Conservation (phyloP, 23 red algal genomes). For the Gracilaria caudata region DNA sequence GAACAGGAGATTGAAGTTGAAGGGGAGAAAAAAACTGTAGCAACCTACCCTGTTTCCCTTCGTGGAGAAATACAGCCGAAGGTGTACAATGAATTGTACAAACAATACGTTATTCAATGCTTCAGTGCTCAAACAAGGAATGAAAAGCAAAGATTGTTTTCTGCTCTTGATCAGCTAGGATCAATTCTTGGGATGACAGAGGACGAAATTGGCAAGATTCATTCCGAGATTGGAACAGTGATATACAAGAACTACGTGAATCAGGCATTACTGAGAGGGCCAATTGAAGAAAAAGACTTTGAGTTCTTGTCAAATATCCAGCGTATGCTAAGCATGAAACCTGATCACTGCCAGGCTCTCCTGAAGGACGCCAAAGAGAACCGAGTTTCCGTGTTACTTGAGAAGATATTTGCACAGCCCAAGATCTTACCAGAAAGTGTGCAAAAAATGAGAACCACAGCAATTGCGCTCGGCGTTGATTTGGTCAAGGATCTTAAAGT, state of each 20-base stretch:
- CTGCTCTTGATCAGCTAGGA: slow-evolving; percentile 81
- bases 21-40: slow-evolving; percentile 65
- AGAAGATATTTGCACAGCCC: slow-evolving; percentile 73
- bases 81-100: slow-evolving; percentile 93
- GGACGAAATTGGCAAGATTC: slow-evolving; percentile 90
- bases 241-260: slow-evolving; percentile 94
- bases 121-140: slow-evolving; percentile 88
- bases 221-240: slow-evolving; percentile 93
- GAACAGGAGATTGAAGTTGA: slow-evolving; percentile 85
- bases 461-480: slow-evolving; percentile 76
- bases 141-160: slow-evolving; percentile 95
- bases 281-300: slow-evolving; percentile 86
- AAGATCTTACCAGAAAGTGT: slow-evolving; percentile 84
- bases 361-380: slow-evolving; percentile 89
- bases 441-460: slow-evolving; percentile 75
- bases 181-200: slow-evolving; percentile 86
- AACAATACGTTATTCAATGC: slow-evolving; percentile 97
- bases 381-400: slow-evolving; percentile 74
- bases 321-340: slow-evolving; percentile 84
- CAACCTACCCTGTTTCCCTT: slow-evolving; percentile 85
- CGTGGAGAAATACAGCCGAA: slow-evolving; percentile 80
- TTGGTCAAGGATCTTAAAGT: slow-evolving; percentile 86
- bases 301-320: slow-evolving; percentile 94
- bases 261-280: slow-evolving; percentile 82
- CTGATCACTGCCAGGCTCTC: slow-evolving; percentile 73